Percentiles rank a stretch among this genome's conserved stretches.
Evolutionary conservation across 2,329 filamentous ascomycete genomes (phyloP).

Genomic region (Aureobasidium zeae): DNA sequence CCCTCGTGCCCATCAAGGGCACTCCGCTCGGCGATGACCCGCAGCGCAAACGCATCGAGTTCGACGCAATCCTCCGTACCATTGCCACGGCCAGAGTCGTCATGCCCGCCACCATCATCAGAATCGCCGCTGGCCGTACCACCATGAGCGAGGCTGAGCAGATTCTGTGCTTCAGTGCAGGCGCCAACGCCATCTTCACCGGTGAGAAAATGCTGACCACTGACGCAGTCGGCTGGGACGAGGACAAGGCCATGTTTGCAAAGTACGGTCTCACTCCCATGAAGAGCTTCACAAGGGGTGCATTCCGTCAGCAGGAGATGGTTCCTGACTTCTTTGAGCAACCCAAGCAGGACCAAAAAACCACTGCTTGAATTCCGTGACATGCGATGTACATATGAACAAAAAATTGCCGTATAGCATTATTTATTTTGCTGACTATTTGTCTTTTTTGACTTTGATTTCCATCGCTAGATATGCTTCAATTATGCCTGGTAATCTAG

Average conservation of each 20-base stretch:
- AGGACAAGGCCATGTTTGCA: slow-evolving; percentile 75
- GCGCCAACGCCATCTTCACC: slow-evolving; percentile 89
- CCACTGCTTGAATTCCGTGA: slow-evolving; percentile 2
- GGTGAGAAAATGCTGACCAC: slow-evolving; percentile 95
- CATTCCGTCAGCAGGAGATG: slow-evolving; percentile 21
- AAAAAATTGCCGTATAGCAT: too few species aligned
- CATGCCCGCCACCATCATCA: slow-evolving; percentile 78
- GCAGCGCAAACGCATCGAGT: slow-evolving; percentile 53
- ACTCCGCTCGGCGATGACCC: slow-evolving; percentile 65
- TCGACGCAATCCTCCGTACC: slow-evolving; percentile 70
- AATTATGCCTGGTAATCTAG: too few species aligned
- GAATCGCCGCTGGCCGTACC: slow-evolving; percentile 75
- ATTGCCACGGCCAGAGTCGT: slow-evolving; percentile 75
- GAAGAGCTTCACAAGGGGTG: slow-evolving; percentile 36
- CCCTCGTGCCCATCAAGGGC: slow-evolving; percentile 81
- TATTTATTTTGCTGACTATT: too few species aligned
- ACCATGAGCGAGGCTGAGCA: slow-evolving; percentile 84
- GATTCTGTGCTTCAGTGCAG: slow-evolving; percentile 79
- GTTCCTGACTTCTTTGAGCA: slow-evolving; percentile 14
- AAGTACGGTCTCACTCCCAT: slow-evolving; percentile 76
- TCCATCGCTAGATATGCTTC: too few species aligned
- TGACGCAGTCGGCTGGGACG: slow-evolving; percentile 82
- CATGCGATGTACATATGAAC: slow-evolving; percentile 1
- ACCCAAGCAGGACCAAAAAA: slow-evolving; percentile 1
- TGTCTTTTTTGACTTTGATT: too few species aligned